Base-by-base conservation (phyloP, 768 basidiomycete species). In the Lactifluus subvellereus region DNA sequence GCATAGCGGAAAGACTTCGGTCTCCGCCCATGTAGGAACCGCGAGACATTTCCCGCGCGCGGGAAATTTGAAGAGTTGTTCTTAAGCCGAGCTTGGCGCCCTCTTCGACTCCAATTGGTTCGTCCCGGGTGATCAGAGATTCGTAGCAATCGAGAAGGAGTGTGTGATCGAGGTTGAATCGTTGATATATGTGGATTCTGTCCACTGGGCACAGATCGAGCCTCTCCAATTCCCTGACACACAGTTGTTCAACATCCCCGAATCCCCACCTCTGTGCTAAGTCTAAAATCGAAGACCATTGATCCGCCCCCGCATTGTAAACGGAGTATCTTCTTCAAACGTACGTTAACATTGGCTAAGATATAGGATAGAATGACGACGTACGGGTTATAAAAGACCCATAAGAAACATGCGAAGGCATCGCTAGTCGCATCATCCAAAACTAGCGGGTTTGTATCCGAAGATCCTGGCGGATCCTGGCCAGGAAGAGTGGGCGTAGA, bases 251-350 rank as follows among this genome's bases (percentile, higher is more conserved):
- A 63, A 81, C 75, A 38, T 65, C 72, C 56, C 71, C 66, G 64
- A 80, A 80, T 1, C 72, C 70, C 78, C 77, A 82, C 38, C 71
- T 71, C 22, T 73, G 74, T 10, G 78, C 74, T 10, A 78, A 72
- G 20, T 59, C 59, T 32, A 81, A 69, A 30, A 82, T 77, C 11
- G 72, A 72, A 2, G 73, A 69, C 80, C 80, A 81, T 14, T 77
- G 75, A 0, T 77, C 72, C 1, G 73, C 68, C 0, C 76, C 69
- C 1, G 77, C 78, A 2, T 78, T 71, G 51, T 79, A 79, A 1
- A 73, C 50, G 0, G 75, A 77, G 62, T 77, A 75, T 71, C 69
- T 73, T 3, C 75, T 76, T 63, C 8, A 6, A 35, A 49, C 14
- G 13, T 54, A 27, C 53, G 33, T 55, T 20, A 52, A 64, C 27